Evolutionary conservation across 2,329 filamentous ascomycete genomes (phyloP).

Genomic region (Aspergillus quadricinctus): DNA sequence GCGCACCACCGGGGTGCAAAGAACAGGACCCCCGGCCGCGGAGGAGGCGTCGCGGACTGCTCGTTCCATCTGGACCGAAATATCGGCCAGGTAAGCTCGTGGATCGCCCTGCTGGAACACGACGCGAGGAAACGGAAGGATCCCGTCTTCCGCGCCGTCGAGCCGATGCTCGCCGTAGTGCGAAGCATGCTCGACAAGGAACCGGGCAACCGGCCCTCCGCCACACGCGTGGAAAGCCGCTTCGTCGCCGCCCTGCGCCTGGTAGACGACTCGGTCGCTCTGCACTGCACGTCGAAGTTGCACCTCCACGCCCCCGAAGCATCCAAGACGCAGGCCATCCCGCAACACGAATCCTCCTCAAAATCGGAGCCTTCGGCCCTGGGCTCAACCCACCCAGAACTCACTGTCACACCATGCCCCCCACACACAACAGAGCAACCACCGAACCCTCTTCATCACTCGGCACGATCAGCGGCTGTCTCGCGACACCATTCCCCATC

Average conservation of each 20-base stretch:
- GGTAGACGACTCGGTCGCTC: constrained; percentile 1
- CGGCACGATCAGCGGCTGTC: not conserved
- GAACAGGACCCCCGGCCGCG: constrained; percentile 45
- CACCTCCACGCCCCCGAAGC: not conserved
- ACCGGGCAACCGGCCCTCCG: constrained; percentile 27
- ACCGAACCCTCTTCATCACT: not conserved
- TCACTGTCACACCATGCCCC: not conserved
- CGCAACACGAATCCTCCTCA: not conserved
- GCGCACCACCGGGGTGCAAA: constrained; percentile 52
- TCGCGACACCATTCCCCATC: constrained; percentile 4
- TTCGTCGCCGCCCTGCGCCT: constrained; percentile 12
- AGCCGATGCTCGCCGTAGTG: constrained; percentile 34
- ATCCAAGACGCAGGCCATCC: not conserved
- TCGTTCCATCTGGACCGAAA: constrained; percentile 54
- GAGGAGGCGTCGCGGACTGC: constrained; percentile 50
- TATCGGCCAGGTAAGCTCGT: constrained; percentile 51
- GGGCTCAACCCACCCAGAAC: not conserved
- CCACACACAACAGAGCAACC: not conserved
- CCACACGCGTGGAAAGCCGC: constrained; percentile 25
- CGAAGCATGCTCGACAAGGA: constrained; percentile 36
- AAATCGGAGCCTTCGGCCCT: not conserved
- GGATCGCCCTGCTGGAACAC: constrained; percentile 51
- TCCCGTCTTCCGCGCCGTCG: constrained; percentile 33
- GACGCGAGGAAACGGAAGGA: constrained; percentile 43
- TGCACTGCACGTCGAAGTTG: constrained; percentile 16